phyloP scores from a whole-genome alignment of 371 early-diverging fungal genomes.

The Rhizomucor miehei region DNA sequence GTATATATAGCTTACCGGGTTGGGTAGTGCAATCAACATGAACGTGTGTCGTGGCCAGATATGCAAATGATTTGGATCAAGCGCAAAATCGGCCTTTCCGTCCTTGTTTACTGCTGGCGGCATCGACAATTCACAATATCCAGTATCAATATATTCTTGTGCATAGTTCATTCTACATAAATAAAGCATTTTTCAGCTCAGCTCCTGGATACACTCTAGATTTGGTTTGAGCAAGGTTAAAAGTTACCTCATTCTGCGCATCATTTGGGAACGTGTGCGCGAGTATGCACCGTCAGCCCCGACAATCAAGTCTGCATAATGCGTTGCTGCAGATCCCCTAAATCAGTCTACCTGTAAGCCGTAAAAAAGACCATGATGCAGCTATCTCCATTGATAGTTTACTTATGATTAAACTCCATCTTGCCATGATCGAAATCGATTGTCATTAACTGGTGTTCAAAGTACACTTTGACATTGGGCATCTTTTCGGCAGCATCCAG shows the following conservation, averaged over 20 bases:
- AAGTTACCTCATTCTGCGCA: constrained; percentile 63
- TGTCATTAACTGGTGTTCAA: constrained; percentile 57
- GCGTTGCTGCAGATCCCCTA: neutral
- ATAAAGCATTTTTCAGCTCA: constrained; percentile 26
- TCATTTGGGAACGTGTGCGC: constrained; percentile 70
- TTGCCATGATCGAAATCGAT: constrained; percentile 64
- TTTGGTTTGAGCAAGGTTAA: neutral
- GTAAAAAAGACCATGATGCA: neutral
- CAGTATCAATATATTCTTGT: constrained; percentile 89
- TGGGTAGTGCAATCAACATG: constrained; percentile 96
- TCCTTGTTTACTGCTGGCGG: constrained; percentile 51
- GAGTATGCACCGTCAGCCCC: constrained; percentile 97
- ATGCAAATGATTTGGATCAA: constrained; percentile 91
- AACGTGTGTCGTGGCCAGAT: constrained; percentile 96
- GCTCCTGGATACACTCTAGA: neutral
- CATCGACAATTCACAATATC: constrained; percentile 88
- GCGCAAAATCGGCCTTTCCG: constrained; percentile 66
- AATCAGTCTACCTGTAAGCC: too few relatives aligned
- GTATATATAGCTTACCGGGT: constrained; percentile 57
- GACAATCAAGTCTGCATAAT: constrained; percentile 76
- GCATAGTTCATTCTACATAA: constrained; percentile 72
- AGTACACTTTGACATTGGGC: constrained; percentile 65
- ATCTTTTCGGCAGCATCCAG: constrained; percentile 67
- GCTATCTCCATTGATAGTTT: neutral
- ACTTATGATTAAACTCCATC: constrained; percentile 22